A percentile compares a stretch with the other conserved stretches of the same genome.
Conservation (phyloP, 805 yeast species). For the Suhomyces vadensis region DNA sequence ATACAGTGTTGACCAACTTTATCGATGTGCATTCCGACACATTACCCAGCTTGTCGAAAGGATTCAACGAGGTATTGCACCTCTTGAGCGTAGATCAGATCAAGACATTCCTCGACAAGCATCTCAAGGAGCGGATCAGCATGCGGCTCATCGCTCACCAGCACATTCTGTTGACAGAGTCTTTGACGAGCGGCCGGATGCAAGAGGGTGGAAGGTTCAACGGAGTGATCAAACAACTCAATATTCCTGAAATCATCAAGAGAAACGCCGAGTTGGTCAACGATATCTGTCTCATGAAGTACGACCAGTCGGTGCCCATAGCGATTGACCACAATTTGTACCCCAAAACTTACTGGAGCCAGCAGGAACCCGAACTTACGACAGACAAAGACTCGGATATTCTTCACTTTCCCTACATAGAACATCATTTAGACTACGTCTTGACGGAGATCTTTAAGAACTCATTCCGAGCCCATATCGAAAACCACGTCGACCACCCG, state of each 20-base stretch:
- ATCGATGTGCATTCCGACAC: constrained; percentile 83
- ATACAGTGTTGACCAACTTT: constrained; percentile 52
- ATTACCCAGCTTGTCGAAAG: constrained; percentile 76
- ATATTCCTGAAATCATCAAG: constrained; percentile 61
- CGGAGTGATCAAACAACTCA: constrained; percentile 62
- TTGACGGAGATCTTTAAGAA: constrained; percentile 85
- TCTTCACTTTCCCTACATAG: constrained; percentile 69
- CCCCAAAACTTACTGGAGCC: constrained; percentile 30
- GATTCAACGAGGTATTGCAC: constrained; percentile 66
- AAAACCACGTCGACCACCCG: constrained; percentile 48
- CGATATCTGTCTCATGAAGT: constrained; percentile 80
- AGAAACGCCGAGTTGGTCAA: constrained; percentile 74
- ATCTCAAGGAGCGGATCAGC: constrained; percentile 79
- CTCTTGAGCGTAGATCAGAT: constrained; percentile 50
- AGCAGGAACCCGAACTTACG: constrained; percentile 22
- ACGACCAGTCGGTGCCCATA: constrained; percentile 70
- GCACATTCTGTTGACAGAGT: constrained; percentile 61
- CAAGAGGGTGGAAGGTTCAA: constrained; percentile 57
- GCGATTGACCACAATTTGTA: constrained; percentile 47
- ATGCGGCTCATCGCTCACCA: constrained; percentile 88
- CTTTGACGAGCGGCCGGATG: constrained; percentile 40
- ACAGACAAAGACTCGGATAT: constrained; percentile 45
- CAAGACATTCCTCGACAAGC: constrained; percentile 67
- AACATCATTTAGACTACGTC: constrained; percentile 84
- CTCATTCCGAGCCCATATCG: constrained; percentile 85